Evolutionary conservation across 306 rosid genomes (phyloP).

Genomic region (Pachyrhizus erosus): DNA sequence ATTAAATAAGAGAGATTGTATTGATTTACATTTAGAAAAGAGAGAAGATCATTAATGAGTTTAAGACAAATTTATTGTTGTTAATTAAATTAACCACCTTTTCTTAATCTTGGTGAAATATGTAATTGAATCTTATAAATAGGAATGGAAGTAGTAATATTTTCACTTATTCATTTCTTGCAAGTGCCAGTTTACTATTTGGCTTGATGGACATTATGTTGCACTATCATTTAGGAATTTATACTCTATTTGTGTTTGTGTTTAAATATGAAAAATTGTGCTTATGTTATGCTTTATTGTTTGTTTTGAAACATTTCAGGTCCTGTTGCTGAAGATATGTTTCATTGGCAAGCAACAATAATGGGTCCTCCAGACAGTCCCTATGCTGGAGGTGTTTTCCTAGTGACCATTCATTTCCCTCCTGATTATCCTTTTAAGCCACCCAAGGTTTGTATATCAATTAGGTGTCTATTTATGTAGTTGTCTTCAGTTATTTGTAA

Average conservation of each 20-base stretch:
- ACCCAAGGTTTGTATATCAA: conserved; percentile 66
- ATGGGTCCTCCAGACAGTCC: conserved; percentile 97
- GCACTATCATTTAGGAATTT: background rate
- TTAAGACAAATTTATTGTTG: too few species aligned
- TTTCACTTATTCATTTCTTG: background rate
- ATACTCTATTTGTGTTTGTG: background rate
- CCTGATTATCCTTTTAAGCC: conserved; percentile 94
- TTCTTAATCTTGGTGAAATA: too few species aligned
- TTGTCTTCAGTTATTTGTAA: background rate
- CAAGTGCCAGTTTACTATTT: background rate
- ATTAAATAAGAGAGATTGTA: too few species aligned
- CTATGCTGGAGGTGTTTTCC: conserved; percentile 85
- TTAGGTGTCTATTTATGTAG: background rate
- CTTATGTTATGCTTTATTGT: background rate
- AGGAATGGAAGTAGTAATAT: too few species aligned
- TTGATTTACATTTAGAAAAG: too few species aligned
- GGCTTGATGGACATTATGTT: background rate
- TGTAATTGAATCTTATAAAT: too few species aligned
- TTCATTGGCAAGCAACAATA: conserved; percentile 55
- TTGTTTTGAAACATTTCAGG: conserved; percentile 51
- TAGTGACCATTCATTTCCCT: conserved; percentile 83
- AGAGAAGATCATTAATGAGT: too few species aligned
- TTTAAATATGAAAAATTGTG: background rate
- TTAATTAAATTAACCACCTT: too few species aligned
- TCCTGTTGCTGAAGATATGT: conserved; percentile 89